Conservation (phyloP, 1,139 yeast genomes). For the Arxiozyma slooffiae region DNA sequence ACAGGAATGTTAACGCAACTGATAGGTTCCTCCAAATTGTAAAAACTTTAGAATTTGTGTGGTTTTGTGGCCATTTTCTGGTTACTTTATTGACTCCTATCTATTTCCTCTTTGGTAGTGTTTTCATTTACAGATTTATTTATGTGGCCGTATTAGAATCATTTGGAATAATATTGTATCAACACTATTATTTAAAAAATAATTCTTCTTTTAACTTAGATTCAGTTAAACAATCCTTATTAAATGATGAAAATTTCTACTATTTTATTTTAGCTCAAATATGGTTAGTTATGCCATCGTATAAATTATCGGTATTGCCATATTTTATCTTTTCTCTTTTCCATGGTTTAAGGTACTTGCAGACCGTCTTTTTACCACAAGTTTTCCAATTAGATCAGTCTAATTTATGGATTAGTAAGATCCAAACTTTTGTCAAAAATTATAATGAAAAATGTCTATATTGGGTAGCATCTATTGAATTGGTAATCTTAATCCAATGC, state of each 20-base stretch:
- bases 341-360: slow-evolving; percentile 60
- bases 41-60: slow-evolving; percentile 29
- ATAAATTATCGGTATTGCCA: slow-evolving; percentile 51
- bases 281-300: slow-evolving; percentile 49
- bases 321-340: slow-evolving; percentile 60
- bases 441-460: slow-evolving; percentile 65
- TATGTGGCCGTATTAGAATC: slow-evolving; percentile 60
- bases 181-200: slow-evolving; percentile 32
- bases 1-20: not conserved
- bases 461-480: slow-evolving; percentile 63
- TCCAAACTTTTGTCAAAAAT: slow-evolving; percentile 44
- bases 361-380: slow-evolving; percentile 59
- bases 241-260: slow-evolving; percentile 58
- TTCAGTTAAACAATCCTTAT: slow-evolving; percentile 26
- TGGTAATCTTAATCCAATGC: slow-evolving; percentile 42
- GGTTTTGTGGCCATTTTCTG: slow-evolving; percentile 53
- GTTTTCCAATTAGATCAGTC: slow-evolving; percentile 40
- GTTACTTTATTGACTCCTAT: slow-evolving; percentile 49
- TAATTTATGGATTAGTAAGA: slow-evolving; percentile 31
- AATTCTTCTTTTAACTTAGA: slow-evolving; percentile 18
- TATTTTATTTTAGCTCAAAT: slow-evolving; percentile 49
- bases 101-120: slow-evolving; percentile 43
- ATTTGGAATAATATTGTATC: slow-evolving; percentile 68
- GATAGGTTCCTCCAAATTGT: slow-evolving; percentile 17
- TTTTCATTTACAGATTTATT: slow-evolving; percentile 51